Evolutionary conservation across 805 yeast species (phyloP).

Genomic region (Kuraishia capsulata): DNA sequence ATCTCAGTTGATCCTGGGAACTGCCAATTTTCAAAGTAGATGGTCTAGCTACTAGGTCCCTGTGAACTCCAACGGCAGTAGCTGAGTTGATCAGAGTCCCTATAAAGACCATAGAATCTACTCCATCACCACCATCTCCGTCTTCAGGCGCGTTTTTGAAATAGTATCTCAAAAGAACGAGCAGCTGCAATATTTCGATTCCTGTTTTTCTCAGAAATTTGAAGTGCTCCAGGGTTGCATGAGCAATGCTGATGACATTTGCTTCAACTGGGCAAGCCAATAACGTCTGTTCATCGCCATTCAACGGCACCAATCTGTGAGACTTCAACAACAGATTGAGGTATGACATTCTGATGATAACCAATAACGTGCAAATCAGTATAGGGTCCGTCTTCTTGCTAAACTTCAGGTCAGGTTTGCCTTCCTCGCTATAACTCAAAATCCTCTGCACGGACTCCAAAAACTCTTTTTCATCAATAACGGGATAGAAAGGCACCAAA

Average conservation of each 20-base stretch:
- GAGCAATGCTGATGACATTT: constrained; percentile 26
- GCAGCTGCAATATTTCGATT: constrained; percentile 32
- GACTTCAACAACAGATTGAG: constrained; percentile 11
- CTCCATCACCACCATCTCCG: constrained; percentile 37
- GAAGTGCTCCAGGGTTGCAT: constrained; percentile 27
- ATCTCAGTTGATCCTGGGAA: constrained; percentile 6
- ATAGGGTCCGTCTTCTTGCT: constrained; percentile 11
- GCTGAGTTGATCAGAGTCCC: constrained; percentile 31
- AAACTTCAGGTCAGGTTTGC: constrained; percentile 5
- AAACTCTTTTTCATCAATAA: constrained; percentile 31
- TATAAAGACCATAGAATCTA: constrained; percentile 27
- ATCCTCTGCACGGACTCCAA: constrained; percentile 23
- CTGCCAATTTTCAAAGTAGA: constrained; percentile 1
- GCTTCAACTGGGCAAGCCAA: constrained; percentile 30
- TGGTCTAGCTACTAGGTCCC: constrained; percentile 22
- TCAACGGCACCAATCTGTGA: constrained; percentile 2
- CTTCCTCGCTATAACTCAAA: constrained; percentile 10
- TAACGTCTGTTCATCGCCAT: constrained; percentile 12
- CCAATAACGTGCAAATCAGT: constrained; percentile 15
- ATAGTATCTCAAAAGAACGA: constrained; percentile 29
- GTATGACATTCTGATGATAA: constrained; percentile 19
- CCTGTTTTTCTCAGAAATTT: constrained; percentile 29
- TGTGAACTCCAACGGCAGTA: constrained; percentile 32
- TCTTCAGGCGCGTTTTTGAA: constrained; percentile 36
- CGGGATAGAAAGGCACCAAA: constrained; percentile 38